Conservation (phyloP, 202 grass and related monocot genomes). For the Schoenoplectus triqueter region DNA sequence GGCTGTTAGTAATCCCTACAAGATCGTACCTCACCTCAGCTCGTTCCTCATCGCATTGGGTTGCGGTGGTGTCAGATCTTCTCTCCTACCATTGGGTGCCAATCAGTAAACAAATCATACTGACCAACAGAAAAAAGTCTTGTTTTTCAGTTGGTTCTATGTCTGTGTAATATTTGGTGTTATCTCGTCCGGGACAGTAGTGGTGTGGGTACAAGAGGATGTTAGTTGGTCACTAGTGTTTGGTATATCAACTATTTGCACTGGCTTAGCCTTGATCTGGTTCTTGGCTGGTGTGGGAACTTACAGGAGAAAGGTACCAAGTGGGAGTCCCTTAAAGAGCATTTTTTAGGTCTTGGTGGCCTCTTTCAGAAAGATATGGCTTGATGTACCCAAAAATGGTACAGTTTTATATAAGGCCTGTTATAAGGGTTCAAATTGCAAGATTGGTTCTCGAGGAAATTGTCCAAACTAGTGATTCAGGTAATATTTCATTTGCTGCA, state of each 20-base stretch:
- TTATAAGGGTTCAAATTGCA: conserved; percentile 31
- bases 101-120: conserved; percentile 53
- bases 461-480: conserved; percentile 73
- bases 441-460: conserved; percentile 39
- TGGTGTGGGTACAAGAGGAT: conserved; percentile 90
- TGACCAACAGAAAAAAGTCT: conserved; percentile 52
- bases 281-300: conserved; percentile 61
- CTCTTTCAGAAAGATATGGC: conserved; percentile 59
- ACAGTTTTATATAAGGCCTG: conserved; percentile 58
- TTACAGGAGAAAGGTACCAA: conserved; percentile 52
- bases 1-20: not conserved
- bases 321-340: conserved; percentile 72
- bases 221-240: conserved; percentile 85
- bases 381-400: conserved; percentile 58
- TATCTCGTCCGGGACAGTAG: conserved; percentile 67
- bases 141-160: conserved; percentile 88
- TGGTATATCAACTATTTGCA: conserved; percentile 62
- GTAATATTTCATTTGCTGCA: conserved; percentile 45
- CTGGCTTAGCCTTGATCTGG: conserved; percentile 54
- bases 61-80: conserved; percentile 69
- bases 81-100: conserved; percentile 81
- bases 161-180: conserved; percentile 73
- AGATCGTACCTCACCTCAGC: conserved; percentile 47
- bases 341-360: conserved; percentile 69
- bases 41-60: conserved; percentile 76